Conservation (phyloP, 768 basidiomycete genomes). For the Pholiota conissans region DNA sequence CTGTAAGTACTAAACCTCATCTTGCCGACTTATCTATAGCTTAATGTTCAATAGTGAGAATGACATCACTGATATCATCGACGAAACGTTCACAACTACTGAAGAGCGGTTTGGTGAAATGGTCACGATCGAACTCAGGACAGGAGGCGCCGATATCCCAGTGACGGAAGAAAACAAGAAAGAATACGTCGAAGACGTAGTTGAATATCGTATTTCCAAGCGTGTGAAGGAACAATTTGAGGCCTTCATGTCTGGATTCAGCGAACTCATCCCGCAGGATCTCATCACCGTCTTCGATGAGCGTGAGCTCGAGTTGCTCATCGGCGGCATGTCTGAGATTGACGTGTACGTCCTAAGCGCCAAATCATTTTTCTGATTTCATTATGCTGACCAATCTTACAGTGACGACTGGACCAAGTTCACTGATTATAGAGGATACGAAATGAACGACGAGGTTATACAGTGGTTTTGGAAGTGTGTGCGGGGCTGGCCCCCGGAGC, state of each 20-base stretch:
- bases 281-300: conserved; percentile 99
- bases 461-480: conserved; percentile 99
- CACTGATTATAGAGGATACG: conserved; percentile 97
- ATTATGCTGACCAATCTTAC: neutral
- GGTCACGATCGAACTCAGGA: conserved; percentile 93
- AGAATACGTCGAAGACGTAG: conserved; percentile 92
- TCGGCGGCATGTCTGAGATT: conserved; percentile 99
- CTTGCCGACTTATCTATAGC: neutral
- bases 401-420: conserved; percentile 99
- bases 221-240: conserved; percentile 99
- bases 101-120: conserved; percentile 99
- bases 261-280: conserved; percentile 97
- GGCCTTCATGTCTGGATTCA: conserved; percentile 99
- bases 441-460: conserved; percentile 93
- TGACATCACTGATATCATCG: conserved; percentile 97
- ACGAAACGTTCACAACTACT: conserved; percentile 95
- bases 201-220: conserved; percentile 96
- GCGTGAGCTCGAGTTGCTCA: conserved; percentile 93
- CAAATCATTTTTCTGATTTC: neutral
- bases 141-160: conserved; percentile 79
- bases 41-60: conserved; percentile 65
- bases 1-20: conserved; percentile 55
- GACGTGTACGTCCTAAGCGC: conserved; percentile 73
- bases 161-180: conserved; percentile 99
- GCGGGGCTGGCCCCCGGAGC: conserved; percentile 95